Conservation (phyloP, 179 eudicot genomes). For the Patellifolia procumbens region DNA sequence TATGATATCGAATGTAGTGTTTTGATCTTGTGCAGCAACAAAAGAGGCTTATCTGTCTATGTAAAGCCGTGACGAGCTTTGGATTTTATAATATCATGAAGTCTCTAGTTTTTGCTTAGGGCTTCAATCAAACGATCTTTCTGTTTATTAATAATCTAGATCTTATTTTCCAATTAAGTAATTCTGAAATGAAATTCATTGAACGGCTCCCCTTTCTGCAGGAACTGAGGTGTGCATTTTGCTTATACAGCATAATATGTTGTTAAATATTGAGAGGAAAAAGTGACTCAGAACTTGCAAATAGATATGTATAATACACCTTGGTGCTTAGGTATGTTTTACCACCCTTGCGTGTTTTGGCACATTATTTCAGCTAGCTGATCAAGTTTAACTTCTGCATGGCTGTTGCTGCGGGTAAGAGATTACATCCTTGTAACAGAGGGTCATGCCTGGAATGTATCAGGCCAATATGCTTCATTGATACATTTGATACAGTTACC, state of each 20-base stretch:
- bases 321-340: slow-evolving; percentile 5
- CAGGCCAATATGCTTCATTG: not conserved
- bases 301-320: not conserved
- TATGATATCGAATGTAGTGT: slow-evolving; percentile 22
- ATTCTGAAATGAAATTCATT: not conserved
- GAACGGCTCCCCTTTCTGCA: not conserved
- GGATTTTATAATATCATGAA: not conserved
- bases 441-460: not conserved
- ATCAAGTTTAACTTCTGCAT: not conserved
- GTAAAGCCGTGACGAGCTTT: not conserved
- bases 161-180: not conserved
- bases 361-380: not conserved
- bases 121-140: not conserved
- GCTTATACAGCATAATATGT: not conserved
- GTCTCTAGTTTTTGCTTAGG: not conserved
- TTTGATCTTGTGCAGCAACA: not conserved
- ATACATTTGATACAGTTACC: not conserved
- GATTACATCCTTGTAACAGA: not conserved
- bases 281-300: not conserved
- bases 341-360: not conserved
- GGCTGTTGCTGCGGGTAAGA: not conserved
- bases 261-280: not conserved
- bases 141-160: not conserved
- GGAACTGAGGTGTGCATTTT: not conserved
- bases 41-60: not conserved